Evolutionary conservation across 495 filamentous ascomycete species (phyloP).

Genomic region (Xylaria scruposa): DNA sequence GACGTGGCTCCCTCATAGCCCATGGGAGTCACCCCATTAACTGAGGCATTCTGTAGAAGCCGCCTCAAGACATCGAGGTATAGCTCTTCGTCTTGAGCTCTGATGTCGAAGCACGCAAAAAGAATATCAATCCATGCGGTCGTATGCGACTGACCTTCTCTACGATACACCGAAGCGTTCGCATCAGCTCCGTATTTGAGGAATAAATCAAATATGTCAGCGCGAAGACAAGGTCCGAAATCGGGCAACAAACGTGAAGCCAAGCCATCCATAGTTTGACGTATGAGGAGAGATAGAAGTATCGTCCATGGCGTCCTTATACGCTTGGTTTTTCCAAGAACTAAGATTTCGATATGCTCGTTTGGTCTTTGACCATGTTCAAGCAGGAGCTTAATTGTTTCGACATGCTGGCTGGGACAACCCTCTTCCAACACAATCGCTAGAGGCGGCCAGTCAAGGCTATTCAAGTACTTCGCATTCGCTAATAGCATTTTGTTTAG

Average conservation of each 20-base stretch:
- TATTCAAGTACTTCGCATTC: background rate
- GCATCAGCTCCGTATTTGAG: background rate
- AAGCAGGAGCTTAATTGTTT: conserved; percentile 18
- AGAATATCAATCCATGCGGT: conserved; percentile 21
- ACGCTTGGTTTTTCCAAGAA: background rate
- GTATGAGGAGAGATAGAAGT: conserved; percentile 7
- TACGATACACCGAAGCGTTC: conserved; percentile 15
- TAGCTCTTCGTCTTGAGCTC: conserved; percentile 2
- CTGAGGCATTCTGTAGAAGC: background rate
- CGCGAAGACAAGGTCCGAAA: conserved; percentile 17
- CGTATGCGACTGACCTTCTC: conserved; percentile 8
- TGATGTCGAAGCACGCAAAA: conserved; percentile 16
- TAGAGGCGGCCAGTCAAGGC: conserved; percentile 13
- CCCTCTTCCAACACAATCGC: conserved; percentile 17
- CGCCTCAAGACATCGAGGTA: conserved; percentile 6
- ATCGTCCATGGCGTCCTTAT: conserved; percentile 12
- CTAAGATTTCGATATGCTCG: background rate
- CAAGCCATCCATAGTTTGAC: conserved; percentile 17
- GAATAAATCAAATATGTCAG: conserved; percentile 9
- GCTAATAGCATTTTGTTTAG: background rate
- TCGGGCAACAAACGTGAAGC: conserved; percentile 12
- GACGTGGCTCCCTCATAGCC: background rate
- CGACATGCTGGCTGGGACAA: conserved; percentile 14
- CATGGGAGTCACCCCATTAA: background rate
- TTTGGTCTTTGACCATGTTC: conserved; percentile 9